These are phyloP conservation scores for Perkinsus olseni DNA, from an alignment of 169 alveolate genomes.

Conservation along the genomic window DNA sequence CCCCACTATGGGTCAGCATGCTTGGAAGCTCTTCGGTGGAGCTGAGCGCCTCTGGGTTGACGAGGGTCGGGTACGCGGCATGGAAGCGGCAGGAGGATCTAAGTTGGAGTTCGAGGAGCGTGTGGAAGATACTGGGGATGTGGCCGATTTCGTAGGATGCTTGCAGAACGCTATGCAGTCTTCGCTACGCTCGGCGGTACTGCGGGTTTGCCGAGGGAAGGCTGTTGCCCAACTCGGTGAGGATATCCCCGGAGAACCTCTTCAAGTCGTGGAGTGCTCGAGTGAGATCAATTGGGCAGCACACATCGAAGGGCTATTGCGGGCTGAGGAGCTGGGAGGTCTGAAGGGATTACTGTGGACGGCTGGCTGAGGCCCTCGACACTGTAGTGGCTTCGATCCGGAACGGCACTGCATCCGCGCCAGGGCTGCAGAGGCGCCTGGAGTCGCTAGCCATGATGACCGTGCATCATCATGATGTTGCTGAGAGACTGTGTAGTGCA, in stretches of 20 bases:
- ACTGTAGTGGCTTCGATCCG: too few relatives aligned
- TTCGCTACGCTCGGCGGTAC: not conserved
- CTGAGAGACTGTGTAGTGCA: not conserved
- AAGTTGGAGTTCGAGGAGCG: not conserved
- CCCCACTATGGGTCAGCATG: not conserved
- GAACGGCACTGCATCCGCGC: not conserved
- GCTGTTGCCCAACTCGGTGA: not conserved
- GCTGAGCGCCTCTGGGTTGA: not conserved
- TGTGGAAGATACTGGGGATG: not conserved
- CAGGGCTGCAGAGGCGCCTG: not conserved
- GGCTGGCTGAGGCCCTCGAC: too few relatives aligned
- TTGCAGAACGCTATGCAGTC: not conserved
- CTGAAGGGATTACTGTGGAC: not conserved
- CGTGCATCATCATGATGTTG: not conserved
- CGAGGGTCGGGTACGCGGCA: not conserved
- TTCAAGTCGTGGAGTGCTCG: not conserved
- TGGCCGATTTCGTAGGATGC: not conserved
- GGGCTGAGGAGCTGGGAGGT: not conserved
- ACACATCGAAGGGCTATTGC: not conserved
- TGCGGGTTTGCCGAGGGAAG: not conserved
- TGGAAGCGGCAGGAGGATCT: not conserved
- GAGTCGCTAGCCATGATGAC: not conserved
- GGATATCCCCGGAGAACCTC: not conserved
- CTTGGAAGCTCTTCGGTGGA: not conserved
- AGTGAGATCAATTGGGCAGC: not conserved